Conservation (phyloP, 1,284 basidiomycete species). For the Cerioporus squamosus region DNA sequence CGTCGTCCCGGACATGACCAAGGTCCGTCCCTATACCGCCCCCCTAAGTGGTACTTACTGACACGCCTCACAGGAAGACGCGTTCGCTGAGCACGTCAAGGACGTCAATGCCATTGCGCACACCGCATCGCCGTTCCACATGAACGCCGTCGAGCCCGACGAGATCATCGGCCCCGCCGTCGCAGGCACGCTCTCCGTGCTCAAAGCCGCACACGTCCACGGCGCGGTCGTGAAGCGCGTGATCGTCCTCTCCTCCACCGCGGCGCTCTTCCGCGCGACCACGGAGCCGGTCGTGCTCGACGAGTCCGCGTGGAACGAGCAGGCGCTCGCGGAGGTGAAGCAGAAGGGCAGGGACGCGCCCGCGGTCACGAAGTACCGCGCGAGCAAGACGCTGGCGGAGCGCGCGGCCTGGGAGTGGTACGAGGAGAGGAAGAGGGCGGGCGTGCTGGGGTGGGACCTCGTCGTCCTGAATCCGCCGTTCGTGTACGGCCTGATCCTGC, state of each 20-base stretch:
- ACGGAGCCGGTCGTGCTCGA: conserved; percentile 32
- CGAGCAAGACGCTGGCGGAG: conserved; percentile 75
- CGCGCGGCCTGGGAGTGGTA: conserved; percentile 61
- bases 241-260: conserved; percentile 66
- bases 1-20: conserved; percentile 59
- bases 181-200: conserved; percentile 31
- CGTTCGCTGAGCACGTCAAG: conserved; percentile 46
- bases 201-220: conserved; percentile 29
- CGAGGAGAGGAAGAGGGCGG: conserved; percentile 49
- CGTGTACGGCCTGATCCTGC: conserved; percentile 52
- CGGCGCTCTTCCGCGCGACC: conserved; percentile 45
- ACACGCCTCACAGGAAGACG: conserved; percentile 40
- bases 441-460: conserved; percentile 53
- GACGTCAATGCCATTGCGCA: conserved; percentile 49
- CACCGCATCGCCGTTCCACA: conserved; percentile 49
- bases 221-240: conserved; percentile 61
- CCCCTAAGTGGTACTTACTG: background rate
- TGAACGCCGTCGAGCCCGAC: conserved; percentile 39
- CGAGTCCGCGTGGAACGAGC: conserved; percentile 69
- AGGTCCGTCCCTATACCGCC: conserved; percentile 35
- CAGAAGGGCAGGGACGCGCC: conserved; percentile 53
- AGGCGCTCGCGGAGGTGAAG: conserved; percentile 51
- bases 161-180: conserved; percentile 39
- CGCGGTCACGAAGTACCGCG: conserved; percentile 51
- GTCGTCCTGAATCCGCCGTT: conserved; percentile 60